Evolutionary conservation across 306 rosid species (phyloP).

Genomic region (Rosa rugosa): DNA sequence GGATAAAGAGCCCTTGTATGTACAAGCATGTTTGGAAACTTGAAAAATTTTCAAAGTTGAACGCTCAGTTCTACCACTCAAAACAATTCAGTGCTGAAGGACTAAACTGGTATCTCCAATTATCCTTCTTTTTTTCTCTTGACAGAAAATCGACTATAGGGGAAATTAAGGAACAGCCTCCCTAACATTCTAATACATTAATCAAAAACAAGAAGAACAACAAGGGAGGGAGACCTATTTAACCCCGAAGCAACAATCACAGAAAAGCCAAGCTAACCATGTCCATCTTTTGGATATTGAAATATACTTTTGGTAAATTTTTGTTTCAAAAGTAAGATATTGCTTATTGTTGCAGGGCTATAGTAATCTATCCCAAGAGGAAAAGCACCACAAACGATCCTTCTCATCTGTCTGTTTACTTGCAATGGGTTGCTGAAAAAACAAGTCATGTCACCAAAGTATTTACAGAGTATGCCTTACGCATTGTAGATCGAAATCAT

Average conservation of each 20-base stretch:
- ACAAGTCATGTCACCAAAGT: slow-evolving; percentile 39
- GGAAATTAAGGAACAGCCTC: too few species aligned
- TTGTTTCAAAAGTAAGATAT: too few species aligned
- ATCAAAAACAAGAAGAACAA: too few species aligned
- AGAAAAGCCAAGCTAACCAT: too few species aligned
- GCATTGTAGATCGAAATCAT: slow-evolving; percentile 23
- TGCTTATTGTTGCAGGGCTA: slow-evolving; percentile 39
- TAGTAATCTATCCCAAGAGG: slow-evolving; percentile 53
- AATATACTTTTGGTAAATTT: too few species aligned
- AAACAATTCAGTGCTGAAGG: slow-evolving; percentile 44
- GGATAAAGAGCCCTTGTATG: slow-evolving; percentile 20
- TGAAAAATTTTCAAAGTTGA: slow-evolving; percentile 30
- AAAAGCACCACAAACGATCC: slow-evolving; percentile 27
- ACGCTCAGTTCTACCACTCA: slow-evolving; percentile 32
- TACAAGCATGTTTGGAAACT: slow-evolving; percentile 45
- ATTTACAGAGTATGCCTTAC: slow-evolving; percentile 39
- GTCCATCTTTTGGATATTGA: too few species aligned
- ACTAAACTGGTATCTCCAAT: slow-evolving; percentile 39
- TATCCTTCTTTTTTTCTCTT: too few species aligned
- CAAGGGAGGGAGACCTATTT: too few species aligned
- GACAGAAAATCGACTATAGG: too few species aligned
- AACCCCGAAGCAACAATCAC: too few species aligned
- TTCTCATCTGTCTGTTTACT: slow-evolving; percentile 37
- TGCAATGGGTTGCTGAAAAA: slow-evolving; percentile 24
- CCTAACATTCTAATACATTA: too few species aligned